These are phyloP conservation scores for Neofusicoccum kwambonambiense DNA, from an alignment of 2,329 filamentous ascomycete species.

Conservation along the genomic window DNA sequence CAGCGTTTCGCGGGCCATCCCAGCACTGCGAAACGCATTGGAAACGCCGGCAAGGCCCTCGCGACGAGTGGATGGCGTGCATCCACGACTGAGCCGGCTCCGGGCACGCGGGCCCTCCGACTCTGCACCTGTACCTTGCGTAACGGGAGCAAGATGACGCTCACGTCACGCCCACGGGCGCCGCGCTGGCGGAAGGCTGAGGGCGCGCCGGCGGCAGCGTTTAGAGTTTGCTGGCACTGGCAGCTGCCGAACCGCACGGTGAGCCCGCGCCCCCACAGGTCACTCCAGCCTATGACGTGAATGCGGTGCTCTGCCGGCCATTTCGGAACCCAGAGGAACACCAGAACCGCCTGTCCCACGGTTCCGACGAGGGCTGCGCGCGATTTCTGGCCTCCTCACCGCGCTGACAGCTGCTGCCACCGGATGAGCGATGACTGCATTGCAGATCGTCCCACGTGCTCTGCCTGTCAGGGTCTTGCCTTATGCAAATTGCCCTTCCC, in stretches of 20 bases:
- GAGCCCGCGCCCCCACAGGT: neutral
- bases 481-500: neutral
- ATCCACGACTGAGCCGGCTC: neutral
- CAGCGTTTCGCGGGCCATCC: neutral
- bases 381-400: neutral
- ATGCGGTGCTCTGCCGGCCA: neutral
- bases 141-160: neutral
- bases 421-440: neutral
- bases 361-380: neutral
- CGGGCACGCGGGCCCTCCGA: neutral
- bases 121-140: slow-evolving; percentile 1
- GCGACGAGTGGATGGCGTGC: neutral
- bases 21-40: slow-evolving; percentile 1
- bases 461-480: slow-evolving; percentile 9
- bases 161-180: neutral
- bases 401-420: neutral
- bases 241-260: neutral
- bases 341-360: neutral
- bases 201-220: neutral
- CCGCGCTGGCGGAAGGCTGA: slow-evolving; percentile 2
- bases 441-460: slow-evolving; percentile 3
- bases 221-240: neutral
- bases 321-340: neutral
- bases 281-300: neutral
- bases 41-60: neutral